Base-by-base conservation (phyloP, 2,329 filamentous ascomycete species). In the Lecanicillium sp. region DNA sequence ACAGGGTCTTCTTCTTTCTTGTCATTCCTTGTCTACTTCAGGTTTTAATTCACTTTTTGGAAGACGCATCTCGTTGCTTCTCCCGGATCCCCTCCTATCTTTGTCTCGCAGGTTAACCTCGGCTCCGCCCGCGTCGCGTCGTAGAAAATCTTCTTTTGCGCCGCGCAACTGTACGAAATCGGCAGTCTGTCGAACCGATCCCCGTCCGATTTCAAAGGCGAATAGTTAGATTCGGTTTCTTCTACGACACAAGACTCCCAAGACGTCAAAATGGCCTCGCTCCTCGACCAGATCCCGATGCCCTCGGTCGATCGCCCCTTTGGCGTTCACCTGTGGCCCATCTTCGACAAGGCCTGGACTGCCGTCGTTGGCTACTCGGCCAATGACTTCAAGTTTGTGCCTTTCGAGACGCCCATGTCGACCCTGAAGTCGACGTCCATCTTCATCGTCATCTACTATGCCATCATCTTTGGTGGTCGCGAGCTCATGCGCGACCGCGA, bases 281-380 rank as follows among this genome's bases (percentile, higher is more conserved):
- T 74, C 48, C 70, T 64, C 63, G 68, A 74, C 56, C 64, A 73
- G 51, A 54, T 80, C 45, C 73, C 85, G 58, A 59, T 79, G 50
- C 90, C 90, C 41, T 87, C 87, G 45, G 73, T 96, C 63, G 89
- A 95, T 60, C 80, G 85, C 48, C 90, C 90, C 25, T 96, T 96
- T 56, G 92, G 90, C 61, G 70, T 96, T 51, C 73, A 85, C 47
- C 68, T 95, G 63, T 96, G 92, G 92, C 87, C 90, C 52, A 79
- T 94, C 65, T 96, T 96, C 75, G 84, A 83, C 68, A 86, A 88
- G 70, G 80, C 73, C 52, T 96, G 83, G 66, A 82, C 83, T 59
- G 62, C 71, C 42, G 70, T 87, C 48, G 74, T 75, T 42, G 90
- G 90, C 55, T 94, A 90, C 65, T 80, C 85, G 48, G 81, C 85